Evolutionary conservation across 1,284 basidiomycete species (phyloP).

Genomic region (Agaricales sp.): DNA sequence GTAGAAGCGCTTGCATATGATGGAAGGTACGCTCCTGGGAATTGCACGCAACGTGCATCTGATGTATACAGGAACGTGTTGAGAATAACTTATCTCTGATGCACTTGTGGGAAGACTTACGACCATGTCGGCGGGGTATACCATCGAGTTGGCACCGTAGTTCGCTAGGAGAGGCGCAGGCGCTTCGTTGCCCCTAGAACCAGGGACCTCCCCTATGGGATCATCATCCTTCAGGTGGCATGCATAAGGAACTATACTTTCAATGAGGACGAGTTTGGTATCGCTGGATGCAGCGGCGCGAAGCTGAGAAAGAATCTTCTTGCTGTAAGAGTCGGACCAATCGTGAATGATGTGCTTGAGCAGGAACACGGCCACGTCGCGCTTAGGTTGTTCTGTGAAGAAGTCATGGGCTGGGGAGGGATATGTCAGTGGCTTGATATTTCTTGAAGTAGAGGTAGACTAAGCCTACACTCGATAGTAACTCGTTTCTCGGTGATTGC

Average conservation of each 20-base stretch:
- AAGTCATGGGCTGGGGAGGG: slow-evolving; percentile 6
- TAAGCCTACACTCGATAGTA: slow-evolving; percentile 5
- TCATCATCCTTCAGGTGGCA: neutral
- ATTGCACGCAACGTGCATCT: neutral
- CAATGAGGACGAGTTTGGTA: neutral
- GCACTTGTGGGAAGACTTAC: neutral
- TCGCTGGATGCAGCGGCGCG: neutral
- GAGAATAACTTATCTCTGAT: neutral
- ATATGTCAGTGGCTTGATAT: neutral
- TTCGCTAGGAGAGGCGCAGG: neutral
- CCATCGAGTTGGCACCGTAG: neutral
- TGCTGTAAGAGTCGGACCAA: slow-evolving; percentile 10
- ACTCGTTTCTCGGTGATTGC: slow-evolving; percentile 4
- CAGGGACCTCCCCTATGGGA: neutral
- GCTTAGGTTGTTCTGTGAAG: slow-evolving; percentile 7
- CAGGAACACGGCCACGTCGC: slow-evolving; percentile 9
- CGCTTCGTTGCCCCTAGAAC: neutral
- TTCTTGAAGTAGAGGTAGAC: neutral
- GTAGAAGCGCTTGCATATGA: neutral
- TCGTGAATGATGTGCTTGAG: slow-evolving; percentile 11
- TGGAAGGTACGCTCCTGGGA: neutral
- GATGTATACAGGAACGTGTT: neutral
- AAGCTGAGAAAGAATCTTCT: slow-evolving; percentile 5
- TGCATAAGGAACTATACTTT: neutral
- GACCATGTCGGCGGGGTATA: neutral